Base-by-base conservation (phyloP, 2,329 filamentous ascomycete species). In the Penicillium corylophilum region DNA sequence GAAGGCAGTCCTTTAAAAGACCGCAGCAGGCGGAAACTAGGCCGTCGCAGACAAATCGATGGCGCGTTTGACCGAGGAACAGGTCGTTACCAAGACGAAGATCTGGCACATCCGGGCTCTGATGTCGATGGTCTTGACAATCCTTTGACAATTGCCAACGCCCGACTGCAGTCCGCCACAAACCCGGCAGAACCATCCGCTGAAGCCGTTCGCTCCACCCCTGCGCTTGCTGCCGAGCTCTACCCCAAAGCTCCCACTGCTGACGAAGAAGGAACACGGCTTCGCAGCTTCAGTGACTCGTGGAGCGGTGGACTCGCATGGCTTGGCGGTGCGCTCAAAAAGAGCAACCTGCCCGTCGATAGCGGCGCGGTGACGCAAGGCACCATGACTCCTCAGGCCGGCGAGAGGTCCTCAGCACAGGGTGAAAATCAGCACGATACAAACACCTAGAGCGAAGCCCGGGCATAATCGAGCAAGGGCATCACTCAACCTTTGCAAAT, bases 1-100 rank as follows among this genome's bases (percentile, higher is more conserved):
- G 74, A 81, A 53, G 76, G 76, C 8, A 72, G 69, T 20, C 66
- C 73, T 16, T 57, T 60, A 18, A 70, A 67, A 47, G 64, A 67
- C 31, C 68, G 71, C 22, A 62, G 54, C 5, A 54, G 56, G 42
- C 63, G 64, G 9, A 63, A 59, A 47, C 48, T 55, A 6, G 61
- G 64, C 20, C 66, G 64, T 26, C 62, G 68, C 41, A 64, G 67
- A 31, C 67, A 64, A 42, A 46, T 64, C 3, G 65, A 65, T 18
- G 62, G 64, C 9, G 59, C 63, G 0, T 58, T 66, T 8, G 28
- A 55, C n/a, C 60, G 65, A 12, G 53, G 47, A 2, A 44, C 53
- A n/a, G 50, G 50, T 38, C 61, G 60, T 8, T 46, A 57, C 29
- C 48, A 56, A 22, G 57, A 64, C 24, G 55, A 50, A 7, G 59